Conservation (phyloP, 257 asterid species). For the Solanum peruvianum region DNA sequence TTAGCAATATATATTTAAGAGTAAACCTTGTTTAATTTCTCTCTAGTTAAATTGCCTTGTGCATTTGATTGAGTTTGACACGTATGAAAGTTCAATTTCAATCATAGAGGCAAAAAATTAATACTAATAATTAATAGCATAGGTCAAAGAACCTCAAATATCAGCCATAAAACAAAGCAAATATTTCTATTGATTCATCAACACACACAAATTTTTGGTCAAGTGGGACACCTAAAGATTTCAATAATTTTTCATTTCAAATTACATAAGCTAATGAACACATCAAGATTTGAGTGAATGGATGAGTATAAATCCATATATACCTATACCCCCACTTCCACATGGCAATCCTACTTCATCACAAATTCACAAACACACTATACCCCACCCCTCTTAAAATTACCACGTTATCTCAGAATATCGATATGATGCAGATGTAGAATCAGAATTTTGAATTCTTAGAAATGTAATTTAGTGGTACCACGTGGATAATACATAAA, state of each 20-base stretch:
- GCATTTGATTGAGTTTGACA: neutral
- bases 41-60: neutral
- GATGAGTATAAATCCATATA: neutral
- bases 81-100: neutral
- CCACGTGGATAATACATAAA: neutral
- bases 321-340: neutral
- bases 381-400: neutral
- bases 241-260: neutral
- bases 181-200: neutral
- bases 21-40: neutral
- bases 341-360: conserved; percentile 11
- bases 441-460: too few species aligned
- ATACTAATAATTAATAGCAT: neutral
- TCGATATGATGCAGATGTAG: neutral
- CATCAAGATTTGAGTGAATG: neutral
- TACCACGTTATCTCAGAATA: neutral
- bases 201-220: neutral
- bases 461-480: too few species aligned
- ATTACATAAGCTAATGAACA: neutral
- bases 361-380: neutral
- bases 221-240: neutral
- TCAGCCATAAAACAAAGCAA: conserved; percentile 1
- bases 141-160: neutral
- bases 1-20: too few species aligned
- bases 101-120: neutral